Percentiles rank a stretch among this genome's conserved stretches.
These are phyloP conservation scores for Anisodus acutangulus DNA, from an alignment of 257 asterid genomes.

Conservation along the genomic window DNA sequence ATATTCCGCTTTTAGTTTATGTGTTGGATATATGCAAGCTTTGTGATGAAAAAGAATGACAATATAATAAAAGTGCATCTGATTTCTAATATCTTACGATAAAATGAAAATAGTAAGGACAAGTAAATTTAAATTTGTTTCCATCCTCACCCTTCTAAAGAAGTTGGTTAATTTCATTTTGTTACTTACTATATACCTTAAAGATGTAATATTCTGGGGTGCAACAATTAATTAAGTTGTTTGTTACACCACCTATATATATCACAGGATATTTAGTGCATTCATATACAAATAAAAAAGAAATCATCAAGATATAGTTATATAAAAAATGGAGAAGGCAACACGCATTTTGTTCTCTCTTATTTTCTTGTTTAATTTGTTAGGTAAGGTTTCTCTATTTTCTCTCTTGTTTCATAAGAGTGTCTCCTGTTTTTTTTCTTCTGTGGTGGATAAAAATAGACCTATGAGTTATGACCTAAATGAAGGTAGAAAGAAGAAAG, in stretches of 20 bases:
- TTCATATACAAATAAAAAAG: not conserved
- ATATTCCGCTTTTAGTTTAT: no score
- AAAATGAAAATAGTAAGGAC: not conserved
- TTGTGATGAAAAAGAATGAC: not conserved
- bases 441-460: no score
- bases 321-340: slow-evolving; percentile 1
- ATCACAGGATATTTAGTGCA: not conserved
- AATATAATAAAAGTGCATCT: not conserved
- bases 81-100: not conserved
- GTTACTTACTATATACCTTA: no score
- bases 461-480: no score
- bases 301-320: not conserved
- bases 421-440: no score
- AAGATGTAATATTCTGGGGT: no score
- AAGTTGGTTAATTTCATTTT: not conserved
- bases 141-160: not conserved
- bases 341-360: not conserved
- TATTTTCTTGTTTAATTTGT: not conserved
- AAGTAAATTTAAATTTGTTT: not conserved
- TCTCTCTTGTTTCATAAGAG: no score
- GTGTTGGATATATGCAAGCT: not conserved
- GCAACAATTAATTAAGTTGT: not conserved
- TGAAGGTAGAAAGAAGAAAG: no score
- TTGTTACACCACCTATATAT: not conserved
- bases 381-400: not conserved